Percentiles rank a stretch among this genome's conserved stretches.
Conservation (phyloP, 2,329 filamentous ascomycete species). For the Xylariales sp. region DNA sequence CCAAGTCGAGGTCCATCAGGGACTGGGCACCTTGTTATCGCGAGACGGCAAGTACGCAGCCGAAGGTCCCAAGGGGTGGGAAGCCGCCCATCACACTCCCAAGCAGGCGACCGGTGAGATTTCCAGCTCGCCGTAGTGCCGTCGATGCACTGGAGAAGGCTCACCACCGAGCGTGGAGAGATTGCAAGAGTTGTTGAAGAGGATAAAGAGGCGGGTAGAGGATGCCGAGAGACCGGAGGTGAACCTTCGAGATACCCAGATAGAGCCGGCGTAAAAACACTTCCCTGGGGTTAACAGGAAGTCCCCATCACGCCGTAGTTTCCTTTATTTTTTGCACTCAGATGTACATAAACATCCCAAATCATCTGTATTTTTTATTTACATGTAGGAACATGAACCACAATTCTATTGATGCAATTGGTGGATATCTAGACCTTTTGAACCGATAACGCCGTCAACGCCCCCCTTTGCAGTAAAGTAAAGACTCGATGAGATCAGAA, state of each 20-base stretch:
- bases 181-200: background rate
- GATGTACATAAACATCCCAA: too few species aligned
- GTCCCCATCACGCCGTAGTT: too few species aligned
- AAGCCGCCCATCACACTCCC: conserved; percentile 23
- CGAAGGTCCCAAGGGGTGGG: conserved; percentile 48
- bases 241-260: conserved; percentile 6
- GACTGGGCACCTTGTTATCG: conserved; percentile 79
- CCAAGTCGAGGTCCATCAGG: conserved; percentile 82
- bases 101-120: background rate
- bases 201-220: background rate
- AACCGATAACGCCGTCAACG: conserved; percentile 5
- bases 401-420: conserved; percentile 2
- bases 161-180: background rate
- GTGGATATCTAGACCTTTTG: conserved; percentile 10
- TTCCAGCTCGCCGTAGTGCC: conserved; percentile 2
- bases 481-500: too few species aligned
- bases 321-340: too few species aligned
- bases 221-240: background rate
- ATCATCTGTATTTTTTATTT: too few species aligned
- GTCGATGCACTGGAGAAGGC: conserved; percentile 2
- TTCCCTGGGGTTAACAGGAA: too few species aligned
- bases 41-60: conserved; percentile 71
- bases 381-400: too few species aligned
- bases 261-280: background rate
- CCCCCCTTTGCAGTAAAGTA: too few species aligned